Conservation (phyloP, 225 moss, liverwort and hornwort species). For the Polytrichum commune region DNA sequence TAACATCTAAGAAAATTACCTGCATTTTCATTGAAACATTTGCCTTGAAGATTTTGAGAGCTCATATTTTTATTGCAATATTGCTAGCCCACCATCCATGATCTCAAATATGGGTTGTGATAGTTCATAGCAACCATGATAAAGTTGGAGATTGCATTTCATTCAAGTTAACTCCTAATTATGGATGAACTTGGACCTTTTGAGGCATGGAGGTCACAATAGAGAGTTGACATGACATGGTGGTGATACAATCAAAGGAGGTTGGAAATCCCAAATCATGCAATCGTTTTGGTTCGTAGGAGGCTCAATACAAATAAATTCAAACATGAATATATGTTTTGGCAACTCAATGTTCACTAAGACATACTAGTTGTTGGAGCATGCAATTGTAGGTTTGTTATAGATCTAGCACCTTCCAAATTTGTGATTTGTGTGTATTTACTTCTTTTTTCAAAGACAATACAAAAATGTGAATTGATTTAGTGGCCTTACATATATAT, state of each 20-base stretch:
- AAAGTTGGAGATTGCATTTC: not conserved
- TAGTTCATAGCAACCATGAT: not conserved
- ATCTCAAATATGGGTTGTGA: not conserved
- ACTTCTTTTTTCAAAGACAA: too few relatives aligned
- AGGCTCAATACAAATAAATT: not conserved
- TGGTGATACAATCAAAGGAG: not conserved
- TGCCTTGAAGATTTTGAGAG: too few relatives aligned
- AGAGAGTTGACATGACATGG: not conserved
- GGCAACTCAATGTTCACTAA: not conserved
- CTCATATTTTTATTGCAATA: too few relatives aligned
- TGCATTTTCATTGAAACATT: too few relatives aligned
- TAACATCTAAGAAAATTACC: too few relatives aligned
- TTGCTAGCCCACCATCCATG: too few relatives aligned
- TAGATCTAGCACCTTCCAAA: too few relatives aligned
- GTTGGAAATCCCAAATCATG: not conserved
- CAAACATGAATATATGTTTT: not conserved
- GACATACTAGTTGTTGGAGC: not conserved
- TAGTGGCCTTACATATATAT: not conserved
- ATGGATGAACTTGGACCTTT: not conserved
- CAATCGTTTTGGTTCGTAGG: not conserved
- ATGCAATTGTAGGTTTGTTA: not conserved
- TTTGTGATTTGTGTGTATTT: too few relatives aligned
- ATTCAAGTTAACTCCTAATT: not conserved
- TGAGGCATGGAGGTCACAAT: not conserved
- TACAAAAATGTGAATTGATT: not conserved